phyloP scores from a whole-genome alignment of 2,329 filamentous ascomycete species.

The Laburnicola sp. region DNA sequence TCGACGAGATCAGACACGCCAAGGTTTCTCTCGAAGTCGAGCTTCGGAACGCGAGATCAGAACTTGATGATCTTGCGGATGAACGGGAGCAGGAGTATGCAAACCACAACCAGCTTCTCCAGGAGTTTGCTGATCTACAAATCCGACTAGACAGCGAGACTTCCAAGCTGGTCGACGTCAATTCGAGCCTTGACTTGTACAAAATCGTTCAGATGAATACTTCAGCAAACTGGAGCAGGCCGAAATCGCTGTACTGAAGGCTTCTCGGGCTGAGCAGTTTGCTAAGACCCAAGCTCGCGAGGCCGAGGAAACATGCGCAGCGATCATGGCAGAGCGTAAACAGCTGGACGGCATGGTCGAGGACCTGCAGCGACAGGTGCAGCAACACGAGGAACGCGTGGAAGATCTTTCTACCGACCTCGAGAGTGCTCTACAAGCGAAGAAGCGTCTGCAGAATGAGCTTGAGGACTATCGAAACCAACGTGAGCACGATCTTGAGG shows the following conservation, averaged over 20 bases:
- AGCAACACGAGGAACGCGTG: constrained; percentile 85
- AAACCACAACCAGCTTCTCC: constrained; percentile 84
- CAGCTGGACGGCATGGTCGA: constrained; percentile 86
- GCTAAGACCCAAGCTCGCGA: constrained; percentile 87
- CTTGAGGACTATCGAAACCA: constrained; percentile 96
- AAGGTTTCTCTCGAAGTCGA: constrained; percentile 82
- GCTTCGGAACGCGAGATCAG: constrained; percentile 78
- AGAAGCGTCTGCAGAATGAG: constrained; percentile 94
- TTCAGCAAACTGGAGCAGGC: constrained; percentile 97
- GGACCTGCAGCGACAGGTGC: constrained; percentile 85
- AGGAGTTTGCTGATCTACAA: constrained; percentile 92
- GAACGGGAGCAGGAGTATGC: constrained; percentile 83
- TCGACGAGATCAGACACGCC: constrained; percentile 82
- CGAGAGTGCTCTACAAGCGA: constrained; percentile 80
- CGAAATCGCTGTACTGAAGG: constrained; percentile 92
- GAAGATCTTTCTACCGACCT: constrained; percentile 92
- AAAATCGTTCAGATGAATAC: constrained; percentile 93
- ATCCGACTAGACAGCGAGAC: constrained; percentile 88
- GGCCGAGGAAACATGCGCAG: constrained; percentile 86
- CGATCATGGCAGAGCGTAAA: constrained; percentile 88
- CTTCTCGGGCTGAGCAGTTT: constrained; percentile 88
- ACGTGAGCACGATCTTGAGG: constrained; percentile 92
- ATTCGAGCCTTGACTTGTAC: constrained; percentile 82
- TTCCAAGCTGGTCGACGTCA: constrained; percentile 81
- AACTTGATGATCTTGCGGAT: constrained; percentile 76